Evolutionary conservation across 2,329 filamentous ascomycete species (phyloP), one percentile per base, ranked within the genome.

Genomic region (Basipetospora chlamydospora): DNA sequence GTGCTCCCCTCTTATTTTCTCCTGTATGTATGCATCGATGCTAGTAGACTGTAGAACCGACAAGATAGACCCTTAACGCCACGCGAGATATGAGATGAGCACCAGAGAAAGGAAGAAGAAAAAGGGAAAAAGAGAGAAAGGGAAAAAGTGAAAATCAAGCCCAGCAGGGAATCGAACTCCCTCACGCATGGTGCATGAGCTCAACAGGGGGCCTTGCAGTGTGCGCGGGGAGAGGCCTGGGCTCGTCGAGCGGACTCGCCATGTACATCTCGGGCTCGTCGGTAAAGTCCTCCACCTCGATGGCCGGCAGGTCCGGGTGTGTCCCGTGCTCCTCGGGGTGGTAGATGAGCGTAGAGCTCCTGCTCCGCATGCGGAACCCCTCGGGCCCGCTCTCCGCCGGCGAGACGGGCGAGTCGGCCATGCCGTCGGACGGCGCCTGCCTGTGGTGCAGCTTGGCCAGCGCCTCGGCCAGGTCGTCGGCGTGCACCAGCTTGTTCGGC

Each of bases 401-500:
- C 10, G 56, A 60, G 8, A 58, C 47, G 31, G 58, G 62, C 16
- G 53, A 53, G 36, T 54, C 48, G 18, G 41, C 45, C 16, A 34
- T 39, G n/a, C n/a, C n/a, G n/a, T n/a, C n/a, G n/a, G n/a, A n/a
- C 6, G 32, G 41, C 16, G 39, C 40, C 30, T 51, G 46, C 41
- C 57, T 56, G 44, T 73, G 65, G 50, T 71, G 67, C 42, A 81
- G 57, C 55, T 70, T 73, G 10, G 74, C 68, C 29, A 81, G 58
- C 2, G 77, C 77, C 36, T 76, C 70, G 13, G 76, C 76, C 18
- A 81, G 61, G 51, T 81, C 77, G 40, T 80, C 74, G 28, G 77
- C 74, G 49, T 80, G 73, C 18, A 80, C 73, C 49, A 68, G 64
- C 57, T 77, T 79, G 54, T 81, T 81, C 39, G 77, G 77, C 4